These are phyloP conservation scores for Russula abietina DNA, from an alignment of 768 basidiomycete species.

Conservation along the genomic window DNA sequence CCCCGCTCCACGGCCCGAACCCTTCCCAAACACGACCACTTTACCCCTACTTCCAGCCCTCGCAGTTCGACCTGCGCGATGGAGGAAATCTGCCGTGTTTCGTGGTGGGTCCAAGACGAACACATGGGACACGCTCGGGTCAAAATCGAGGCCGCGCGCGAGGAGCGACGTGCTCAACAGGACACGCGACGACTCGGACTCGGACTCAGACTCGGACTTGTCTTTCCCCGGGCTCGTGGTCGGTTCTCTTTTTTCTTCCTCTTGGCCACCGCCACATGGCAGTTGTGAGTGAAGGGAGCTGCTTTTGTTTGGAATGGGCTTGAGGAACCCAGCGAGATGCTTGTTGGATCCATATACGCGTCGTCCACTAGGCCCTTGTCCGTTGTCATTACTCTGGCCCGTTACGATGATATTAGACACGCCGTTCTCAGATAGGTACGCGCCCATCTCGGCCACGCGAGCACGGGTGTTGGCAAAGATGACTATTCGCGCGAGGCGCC, in stretches of 20 bases:
- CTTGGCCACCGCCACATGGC: conserved; percentile 1
- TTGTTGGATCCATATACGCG: conserved; percentile 20
- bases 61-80: conserved; percentile 81
- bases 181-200: conserved; percentile 48
- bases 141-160: conserved; percentile 85
- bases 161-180: conserved; percentile 88
- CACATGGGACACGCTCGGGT: conserved; percentile 71
- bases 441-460: conserved; percentile 22
- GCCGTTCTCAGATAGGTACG: conserved; percentile 15
- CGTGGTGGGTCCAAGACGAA: conserved; percentile 84
- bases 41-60: conserved; percentile 65
- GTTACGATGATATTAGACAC: conserved; percentile 17
- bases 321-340: conserved; percentile 24
- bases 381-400: background rate
- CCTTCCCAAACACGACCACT: conserved; percentile 73
- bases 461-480: conserved; percentile 65
- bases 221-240: background rate
- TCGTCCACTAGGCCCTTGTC: background rate
- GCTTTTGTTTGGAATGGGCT: conserved; percentile 30
- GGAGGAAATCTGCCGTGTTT: conserved; percentile 88
- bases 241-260: background rate
- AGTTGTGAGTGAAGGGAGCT: conserved; percentile 24
- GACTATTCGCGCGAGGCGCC: conserved; percentile 57
- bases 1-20: conserved; percentile 55
- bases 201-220: conserved; percentile 25